Evolutionary conservation across 371 early-diverging fungal species (phyloP).

Genomic region (Thermomucor indicae-seudaticae): DNA sequence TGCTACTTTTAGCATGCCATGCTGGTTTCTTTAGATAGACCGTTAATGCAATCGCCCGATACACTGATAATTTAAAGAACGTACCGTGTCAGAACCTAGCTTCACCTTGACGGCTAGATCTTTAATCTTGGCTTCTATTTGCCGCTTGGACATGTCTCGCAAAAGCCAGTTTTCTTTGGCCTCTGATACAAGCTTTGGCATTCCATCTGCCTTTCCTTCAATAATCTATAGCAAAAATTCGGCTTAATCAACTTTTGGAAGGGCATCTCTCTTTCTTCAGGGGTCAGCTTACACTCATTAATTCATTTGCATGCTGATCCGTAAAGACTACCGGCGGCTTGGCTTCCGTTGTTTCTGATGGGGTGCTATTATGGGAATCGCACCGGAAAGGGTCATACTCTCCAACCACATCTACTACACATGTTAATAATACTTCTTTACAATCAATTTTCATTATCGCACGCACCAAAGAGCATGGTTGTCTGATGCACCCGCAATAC

Average conservation of each 20-base stretch:
- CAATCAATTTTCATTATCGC: neutral
- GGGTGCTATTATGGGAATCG: too few species aligned
- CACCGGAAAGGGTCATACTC: constrained; percentile 34
- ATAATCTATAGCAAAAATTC: constrained; percentile 1
- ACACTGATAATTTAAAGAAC: neutral
- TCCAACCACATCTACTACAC: too few species aligned
- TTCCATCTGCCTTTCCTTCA: constrained; percentile 31
- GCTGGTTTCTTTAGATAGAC: neutral
- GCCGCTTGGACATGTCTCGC: constrained; percentile 32
- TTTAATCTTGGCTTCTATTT: constrained; percentile 44
- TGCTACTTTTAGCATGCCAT: neutral
- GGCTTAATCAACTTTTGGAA: neutral
- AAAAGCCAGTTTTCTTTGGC: constrained; percentile 24
- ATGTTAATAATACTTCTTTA: too few species aligned
- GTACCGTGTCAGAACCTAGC: constrained; percentile 45
- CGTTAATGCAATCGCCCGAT: neutral
- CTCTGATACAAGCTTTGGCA: constrained; percentile 26
- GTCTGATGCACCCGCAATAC: constrained; percentile 18
- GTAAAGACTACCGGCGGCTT: constrained; percentile 16
- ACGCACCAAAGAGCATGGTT: constrained; percentile 6
- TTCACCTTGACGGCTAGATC: constrained; percentile 48
- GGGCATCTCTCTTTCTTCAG: neutral
- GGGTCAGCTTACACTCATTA: constrained; percentile 28
- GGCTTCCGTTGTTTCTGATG: constrained; percentile 16
- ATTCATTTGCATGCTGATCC: constrained; percentile 25